A percentile compares a stretch with the other conserved stretches of the same genome.
Evolutionary conservation across 2,329 filamentous ascomycete genomes (phyloP).

Genomic region (Domatiomyces globalis): DNA sequence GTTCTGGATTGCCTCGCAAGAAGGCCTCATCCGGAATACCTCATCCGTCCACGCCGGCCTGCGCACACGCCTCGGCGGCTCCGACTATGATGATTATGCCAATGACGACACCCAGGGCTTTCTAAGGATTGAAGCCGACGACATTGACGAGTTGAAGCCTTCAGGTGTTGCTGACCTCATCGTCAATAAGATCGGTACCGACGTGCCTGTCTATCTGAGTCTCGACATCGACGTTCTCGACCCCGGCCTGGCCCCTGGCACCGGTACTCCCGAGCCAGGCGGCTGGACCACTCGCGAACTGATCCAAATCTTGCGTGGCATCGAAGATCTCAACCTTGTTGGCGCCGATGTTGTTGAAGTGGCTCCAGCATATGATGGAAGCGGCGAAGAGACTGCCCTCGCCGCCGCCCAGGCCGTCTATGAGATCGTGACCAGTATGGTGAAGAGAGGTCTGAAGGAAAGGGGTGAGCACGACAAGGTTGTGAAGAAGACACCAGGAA

Average conservation of each 20-base stretch:
- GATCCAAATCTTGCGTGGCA: conserved; percentile 65
- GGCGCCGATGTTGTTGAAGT: conserved; percentile 88
- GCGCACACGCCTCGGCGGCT: conserved; percentile 57
- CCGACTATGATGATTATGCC: conserved; percentile 52
- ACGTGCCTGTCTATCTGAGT: conserved; percentile 66
- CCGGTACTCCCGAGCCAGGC: conserved; percentile 77
- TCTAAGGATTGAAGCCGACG: conserved; percentile 65
- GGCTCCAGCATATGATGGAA: conserved; percentile 67
- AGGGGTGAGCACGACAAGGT: conserved; percentile 17
- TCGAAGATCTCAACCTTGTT: conserved; percentile 72
- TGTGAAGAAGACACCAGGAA: conserved; percentile 11
- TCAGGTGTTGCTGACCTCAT: conserved; percentile 57
- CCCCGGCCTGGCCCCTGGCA: conserved; percentile 56
- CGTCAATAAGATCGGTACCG: conserved; percentile 54
- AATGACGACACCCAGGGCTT: conserved; percentile 66
- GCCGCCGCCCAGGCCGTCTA: conserved; percentile 73
- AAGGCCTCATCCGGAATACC: conserved; percentile 61
- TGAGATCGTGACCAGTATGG: conserved; percentile 59
- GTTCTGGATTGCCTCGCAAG: conserved; percentile 76
- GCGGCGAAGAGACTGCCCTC: conserved; percentile 65
- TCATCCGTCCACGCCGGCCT: conserved; percentile 71
- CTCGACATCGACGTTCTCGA: conserved; percentile 74
- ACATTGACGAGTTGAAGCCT: conserved; percentile 70
- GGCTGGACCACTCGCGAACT: conserved; percentile 85
- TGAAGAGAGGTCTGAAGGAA: conserved; percentile 28